phyloP scores from a whole-genome alignment of 176 grass and related monocot genomes.

The Aegilops speltoides region DNA sequence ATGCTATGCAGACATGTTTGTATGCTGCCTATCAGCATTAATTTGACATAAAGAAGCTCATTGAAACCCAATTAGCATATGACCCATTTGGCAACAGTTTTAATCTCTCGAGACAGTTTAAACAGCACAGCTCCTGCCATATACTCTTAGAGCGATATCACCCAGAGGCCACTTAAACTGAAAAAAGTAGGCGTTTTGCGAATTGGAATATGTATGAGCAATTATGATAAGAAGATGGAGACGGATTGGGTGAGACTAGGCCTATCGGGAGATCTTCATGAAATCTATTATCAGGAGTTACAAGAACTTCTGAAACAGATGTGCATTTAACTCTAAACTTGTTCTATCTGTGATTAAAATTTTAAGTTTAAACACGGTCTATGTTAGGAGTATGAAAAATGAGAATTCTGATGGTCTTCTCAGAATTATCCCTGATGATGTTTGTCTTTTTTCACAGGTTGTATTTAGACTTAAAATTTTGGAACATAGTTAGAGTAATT shows the following conservation, averaged over 20 bases:
- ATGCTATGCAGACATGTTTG: neutral
- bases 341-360: neutral
- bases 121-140: neutral
- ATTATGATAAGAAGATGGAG: neutral
- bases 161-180: too few species aligned
- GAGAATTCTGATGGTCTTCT: neutral
- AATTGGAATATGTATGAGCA: too few species aligned
- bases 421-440: neutral
- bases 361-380: neutral
- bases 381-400: neutral
- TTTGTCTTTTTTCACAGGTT: neutral
- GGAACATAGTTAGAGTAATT: neutral
- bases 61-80: neutral
- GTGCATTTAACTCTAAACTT: neutral
- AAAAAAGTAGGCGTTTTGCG: too few species aligned
- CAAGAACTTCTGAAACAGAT: neutral
- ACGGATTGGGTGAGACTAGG: neutral
- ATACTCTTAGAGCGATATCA: neutral
- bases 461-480: neutral
- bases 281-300: neutral
- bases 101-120: neutral
- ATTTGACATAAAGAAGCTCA: too few species aligned
- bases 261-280: neutral
- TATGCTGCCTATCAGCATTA: too few species aligned
- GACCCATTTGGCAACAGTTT: neutral